A percentile compares a stretch with the other conserved stretches of the same genome.
These are phyloP conservation scores for Hemerocallis citrina DNA, from an alignment of 106 monocot genomes.

Conservation along the genomic window DNA sequence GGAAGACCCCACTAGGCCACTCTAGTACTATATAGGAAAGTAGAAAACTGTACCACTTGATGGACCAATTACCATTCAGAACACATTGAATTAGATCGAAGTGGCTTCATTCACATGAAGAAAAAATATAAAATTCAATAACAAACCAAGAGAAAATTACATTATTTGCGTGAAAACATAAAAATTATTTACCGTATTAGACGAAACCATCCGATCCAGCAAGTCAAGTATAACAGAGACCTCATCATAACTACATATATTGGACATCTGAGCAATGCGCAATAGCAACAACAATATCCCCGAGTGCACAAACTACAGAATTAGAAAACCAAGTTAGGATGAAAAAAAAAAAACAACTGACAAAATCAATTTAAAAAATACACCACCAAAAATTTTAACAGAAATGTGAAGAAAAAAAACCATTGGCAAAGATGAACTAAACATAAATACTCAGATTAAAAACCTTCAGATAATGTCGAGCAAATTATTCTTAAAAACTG, in stretches of 20 bases:
- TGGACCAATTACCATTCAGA: no score
- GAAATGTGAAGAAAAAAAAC: no score
- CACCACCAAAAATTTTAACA: no score
- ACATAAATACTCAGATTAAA: no score
- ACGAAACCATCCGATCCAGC: slow-evolving; percentile 49
- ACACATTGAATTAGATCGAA: no score
- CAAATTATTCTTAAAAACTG: no score
- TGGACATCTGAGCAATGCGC: slow-evolving; percentile 38
- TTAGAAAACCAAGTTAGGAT: neutral
- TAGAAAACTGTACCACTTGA: no score
- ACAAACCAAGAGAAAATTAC: slow-evolving; percentile 4
- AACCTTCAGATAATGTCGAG: no score
- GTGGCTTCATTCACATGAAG: neutral
- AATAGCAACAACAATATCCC: slow-evolving; percentile 63
- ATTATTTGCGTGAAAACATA: slow-evolving; percentile 3
- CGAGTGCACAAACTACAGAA: slow-evolving; percentile 52
- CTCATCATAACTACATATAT: slow-evolving; percentile 43
- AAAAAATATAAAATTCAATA: neutral
- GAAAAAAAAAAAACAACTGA: neutral
- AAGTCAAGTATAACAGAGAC: slow-evolving; percentile 41
- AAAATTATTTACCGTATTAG: slow-evolving; percentile 42
- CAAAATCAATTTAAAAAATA: neutral
- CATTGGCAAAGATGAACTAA: no score
- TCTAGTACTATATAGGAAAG: no score
- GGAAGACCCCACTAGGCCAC: no score